These are phyloP conservation scores for Macrolepiota albuminosa DNA, from an alignment of 768 basidiomycete genomes.

Conservation along the genomic window DNA sequence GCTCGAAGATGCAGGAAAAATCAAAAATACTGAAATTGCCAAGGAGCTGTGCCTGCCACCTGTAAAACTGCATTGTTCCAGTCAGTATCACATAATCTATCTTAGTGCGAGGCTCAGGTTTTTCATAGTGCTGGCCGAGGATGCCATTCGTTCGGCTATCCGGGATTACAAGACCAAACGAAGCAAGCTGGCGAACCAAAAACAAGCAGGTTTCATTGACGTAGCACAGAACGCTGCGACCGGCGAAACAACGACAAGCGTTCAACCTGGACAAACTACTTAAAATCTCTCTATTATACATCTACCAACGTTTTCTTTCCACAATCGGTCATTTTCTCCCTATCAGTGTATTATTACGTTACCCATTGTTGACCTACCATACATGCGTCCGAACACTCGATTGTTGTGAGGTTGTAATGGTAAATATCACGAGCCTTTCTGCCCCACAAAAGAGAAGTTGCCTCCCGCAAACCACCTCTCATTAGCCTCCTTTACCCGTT, in stretches of 20 bases:
- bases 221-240: conserved; percentile 55
- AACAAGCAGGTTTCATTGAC: conserved; percentile 64
- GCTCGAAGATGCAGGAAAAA: conserved; percentile 90
- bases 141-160: conserved; percentile 98
- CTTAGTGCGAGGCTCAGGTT: conserved; percentile 14
- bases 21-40: conserved; percentile 99
- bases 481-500: conserved; percentile 91
- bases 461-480: conserved; percentile 93
- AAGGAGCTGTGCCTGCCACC: conserved; percentile 94
- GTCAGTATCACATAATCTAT: conserved; percentile 35
- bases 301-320: not conserved
- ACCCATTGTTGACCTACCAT: not conserved
- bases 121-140: conserved; percentile 84
- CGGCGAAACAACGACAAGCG: conserved; percentile 50
- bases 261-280: conserved; percentile 37
- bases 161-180: conserved; percentile 93
- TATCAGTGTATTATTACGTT: conserved; percentile 28
- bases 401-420: not conserved
- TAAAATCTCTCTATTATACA: conserved; percentile 2
- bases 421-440: conserved; percentile 28
- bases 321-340: conserved; percentile 12
- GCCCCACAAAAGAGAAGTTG: conserved; percentile 73
- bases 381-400: not conserved
- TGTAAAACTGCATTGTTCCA: conserved; percentile 94
- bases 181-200: conserved; percentile 40